Conservation (phyloP, 257 asterid species). For the Solanum pennellii region DNA sequence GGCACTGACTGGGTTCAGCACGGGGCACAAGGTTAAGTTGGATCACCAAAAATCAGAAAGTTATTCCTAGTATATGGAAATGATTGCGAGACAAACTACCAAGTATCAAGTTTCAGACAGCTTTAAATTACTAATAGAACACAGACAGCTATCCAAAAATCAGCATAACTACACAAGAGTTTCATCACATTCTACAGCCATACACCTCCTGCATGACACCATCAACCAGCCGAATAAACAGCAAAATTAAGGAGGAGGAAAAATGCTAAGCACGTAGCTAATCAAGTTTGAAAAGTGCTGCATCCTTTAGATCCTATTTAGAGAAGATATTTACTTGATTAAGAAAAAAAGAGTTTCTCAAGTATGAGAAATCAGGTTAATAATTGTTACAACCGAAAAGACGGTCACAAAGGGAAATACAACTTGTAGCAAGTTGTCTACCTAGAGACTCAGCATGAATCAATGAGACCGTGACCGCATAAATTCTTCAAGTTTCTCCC, state of each 20-base stretch:
- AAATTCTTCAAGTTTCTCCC: constrained; percentile 98
- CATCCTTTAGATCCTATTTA: not conserved
- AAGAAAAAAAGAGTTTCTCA: not conserved
- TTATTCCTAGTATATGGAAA: not conserved
- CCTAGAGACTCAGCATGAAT: constrained; percentile 20
- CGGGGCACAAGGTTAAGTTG: not conserved
- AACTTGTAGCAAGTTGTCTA: not conserved
- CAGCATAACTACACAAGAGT: not conserved
- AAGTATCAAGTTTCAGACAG: not conserved
- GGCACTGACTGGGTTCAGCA: not conserved
- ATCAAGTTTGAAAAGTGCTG: not conserved
- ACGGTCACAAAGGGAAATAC: not conserved
- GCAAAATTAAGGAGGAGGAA: not conserved
- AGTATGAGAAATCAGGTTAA: not conserved
- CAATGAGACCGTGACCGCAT: constrained; percentile 90
- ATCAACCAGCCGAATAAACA: not conserved
- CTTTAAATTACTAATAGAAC: not conserved
- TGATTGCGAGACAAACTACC: not conserved
- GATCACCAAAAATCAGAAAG: not conserved
- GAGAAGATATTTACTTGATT: not conserved
- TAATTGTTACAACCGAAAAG: not conserved
- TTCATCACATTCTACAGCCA: not conserved
- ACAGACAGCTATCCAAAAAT: not conserved
- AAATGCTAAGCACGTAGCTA: not conserved
- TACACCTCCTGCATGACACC: not conserved